Percentiles rank a stretch among this genome's conserved stretches.
Evolutionary conservation across 2,329 filamentous ascomycete species (phyloP).

Genomic region (Lasiodiplodia citricola): DNA sequence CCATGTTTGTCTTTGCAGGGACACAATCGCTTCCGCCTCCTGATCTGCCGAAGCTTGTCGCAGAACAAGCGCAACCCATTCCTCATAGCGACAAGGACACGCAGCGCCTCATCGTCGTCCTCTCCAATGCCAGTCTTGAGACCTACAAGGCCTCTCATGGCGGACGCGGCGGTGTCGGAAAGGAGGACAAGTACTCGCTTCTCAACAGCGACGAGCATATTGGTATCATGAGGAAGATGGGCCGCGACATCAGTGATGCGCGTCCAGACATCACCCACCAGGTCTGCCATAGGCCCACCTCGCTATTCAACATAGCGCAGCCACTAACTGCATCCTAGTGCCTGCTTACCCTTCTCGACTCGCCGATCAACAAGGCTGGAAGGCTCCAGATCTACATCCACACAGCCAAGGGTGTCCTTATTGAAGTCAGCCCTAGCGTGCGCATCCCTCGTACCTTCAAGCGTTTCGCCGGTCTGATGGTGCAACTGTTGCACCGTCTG

Average conservation of each 20-base stretch:
- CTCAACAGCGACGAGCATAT: conserved; percentile 99
- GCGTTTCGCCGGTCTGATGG: conserved; percentile 97
- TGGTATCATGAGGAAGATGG: conserved; percentile 99
- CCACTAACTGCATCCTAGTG: conserved; percentile 65
- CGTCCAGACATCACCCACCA: conserved; percentile 98
- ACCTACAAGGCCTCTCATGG: conserved; percentile 91
- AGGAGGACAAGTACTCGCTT: conserved; percentile 95
- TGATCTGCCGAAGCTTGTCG: conserved; percentile 85
- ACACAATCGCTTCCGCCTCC: conserved; percentile 96
- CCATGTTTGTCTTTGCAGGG: conserved; percentile 33
- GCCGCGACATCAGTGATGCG: conserved; percentile 96
- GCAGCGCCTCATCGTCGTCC: conserved; percentile 89
- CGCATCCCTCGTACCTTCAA: conserved; percentile 98
- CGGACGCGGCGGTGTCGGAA: conserved; percentile 65
- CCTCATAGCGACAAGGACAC: conserved; percentile 86
- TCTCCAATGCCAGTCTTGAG: conserved; percentile 96
- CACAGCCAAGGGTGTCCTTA: conserved; percentile 94
- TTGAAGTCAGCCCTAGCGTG: conserved; percentile 97
- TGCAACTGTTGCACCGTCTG: conserved; percentile 92
- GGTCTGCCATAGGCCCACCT: conserved; percentile 60
- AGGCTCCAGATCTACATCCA: conserved; percentile 98
- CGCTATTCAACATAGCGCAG: conserved; percentile 30
- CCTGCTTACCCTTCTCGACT: conserved; percentile 94
- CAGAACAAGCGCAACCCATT: conserved; percentile 89
- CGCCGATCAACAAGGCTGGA: conserved; percentile 97